Conservation (phyloP, 768 basidiomycete genomes). For the Chlorophyllum brunneum region DNA sequence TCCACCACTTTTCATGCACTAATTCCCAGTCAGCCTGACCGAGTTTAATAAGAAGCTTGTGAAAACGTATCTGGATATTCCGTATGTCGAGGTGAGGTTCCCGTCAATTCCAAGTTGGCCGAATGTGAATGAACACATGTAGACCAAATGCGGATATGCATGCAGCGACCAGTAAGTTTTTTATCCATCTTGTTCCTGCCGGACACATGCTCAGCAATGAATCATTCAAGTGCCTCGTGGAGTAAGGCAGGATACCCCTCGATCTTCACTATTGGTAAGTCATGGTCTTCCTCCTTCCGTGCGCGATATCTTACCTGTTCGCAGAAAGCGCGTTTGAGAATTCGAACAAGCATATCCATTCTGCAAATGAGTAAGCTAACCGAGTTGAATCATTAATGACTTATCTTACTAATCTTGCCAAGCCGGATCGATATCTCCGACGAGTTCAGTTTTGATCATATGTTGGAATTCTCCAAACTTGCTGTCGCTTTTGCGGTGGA, state of each 20-base stretch:
- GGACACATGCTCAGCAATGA: constrained; percentile 24
- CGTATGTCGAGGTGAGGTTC: constrained; percentile 55
- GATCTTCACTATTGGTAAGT: constrained; percentile 76
- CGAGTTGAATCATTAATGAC: constrained; percentile 8
- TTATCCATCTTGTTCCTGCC: constrained; percentile 23
- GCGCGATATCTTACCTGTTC: constrained; percentile 15
- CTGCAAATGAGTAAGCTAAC: constrained; percentile 66
- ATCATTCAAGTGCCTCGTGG: constrained; percentile 64
- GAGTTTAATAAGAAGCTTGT: constrained; percentile 77
- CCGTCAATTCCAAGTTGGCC: constrained; percentile 1
- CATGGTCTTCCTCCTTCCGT: constrained; percentile 17
- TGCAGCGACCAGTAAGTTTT: constrained; percentile 82
- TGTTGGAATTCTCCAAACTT: constrained; percentile 85
- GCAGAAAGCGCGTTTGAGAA: constrained; percentile 70
- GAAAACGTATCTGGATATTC: constrained; percentile 77
- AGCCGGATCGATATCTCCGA: constrained; percentile 82
- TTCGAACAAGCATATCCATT: constrained; percentile 83
- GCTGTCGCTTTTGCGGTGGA: constrained; percentile 79
- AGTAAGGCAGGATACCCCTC: constrained; percentile 81
- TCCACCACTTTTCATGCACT: constrained; percentile 9
- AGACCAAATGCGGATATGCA: constrained; percentile 91
- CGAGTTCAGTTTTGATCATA: constrained; percentile 89
- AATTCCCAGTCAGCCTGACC: constrained; percentile 54
- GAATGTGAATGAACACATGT: constrained; percentile 14
- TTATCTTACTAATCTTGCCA: constrained; percentile 15